A percentile compares a stretch with the other conserved stretches of the same genome.
phyloP scores from a whole-genome alignment of 2,329 filamentous ascomycete species.

The Colletotrichum liaoningense region DNA sequence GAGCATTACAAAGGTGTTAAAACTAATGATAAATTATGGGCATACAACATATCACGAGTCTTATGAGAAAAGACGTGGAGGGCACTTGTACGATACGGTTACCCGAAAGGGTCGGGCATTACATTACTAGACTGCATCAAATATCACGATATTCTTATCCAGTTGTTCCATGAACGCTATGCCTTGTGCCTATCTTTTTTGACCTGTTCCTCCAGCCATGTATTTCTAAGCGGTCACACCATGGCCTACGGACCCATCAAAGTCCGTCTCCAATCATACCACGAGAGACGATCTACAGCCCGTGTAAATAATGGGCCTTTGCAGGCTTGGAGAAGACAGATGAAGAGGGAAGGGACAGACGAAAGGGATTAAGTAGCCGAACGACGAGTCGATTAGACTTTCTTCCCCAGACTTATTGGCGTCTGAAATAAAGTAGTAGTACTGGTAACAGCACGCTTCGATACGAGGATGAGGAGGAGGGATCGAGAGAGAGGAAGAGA shows the following conservation, averaged over 20 bases:
- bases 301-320: too few species aligned
- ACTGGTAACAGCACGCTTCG: not conserved
- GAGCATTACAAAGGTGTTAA: not conserved
- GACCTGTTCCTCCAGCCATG: not conserved
- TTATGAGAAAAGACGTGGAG: constrained; percentile 17
- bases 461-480: not conserved
- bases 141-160: not conserved
- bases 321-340: too few species aligned
- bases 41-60: not conserved
- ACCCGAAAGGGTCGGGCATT: not conserved
- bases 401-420: not conserved
- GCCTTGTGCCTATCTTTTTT: too few species aligned
- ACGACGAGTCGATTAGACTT: not conserved
- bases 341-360: too few species aligned
- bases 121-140: not conserved
- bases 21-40: not conserved
- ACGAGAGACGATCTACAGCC: not conserved
- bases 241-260: not conserved
- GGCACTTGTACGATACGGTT: not conserved
- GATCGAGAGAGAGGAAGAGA: not conserved
- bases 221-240: not conserved
- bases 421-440: constrained; percentile 18
- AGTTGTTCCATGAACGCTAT: not conserved
- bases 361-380: not conserved
- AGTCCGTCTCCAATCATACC: not conserved